Conservation (phyloP, 371 early-diverging fungal species). For the Rhizopus sp. region DNA sequence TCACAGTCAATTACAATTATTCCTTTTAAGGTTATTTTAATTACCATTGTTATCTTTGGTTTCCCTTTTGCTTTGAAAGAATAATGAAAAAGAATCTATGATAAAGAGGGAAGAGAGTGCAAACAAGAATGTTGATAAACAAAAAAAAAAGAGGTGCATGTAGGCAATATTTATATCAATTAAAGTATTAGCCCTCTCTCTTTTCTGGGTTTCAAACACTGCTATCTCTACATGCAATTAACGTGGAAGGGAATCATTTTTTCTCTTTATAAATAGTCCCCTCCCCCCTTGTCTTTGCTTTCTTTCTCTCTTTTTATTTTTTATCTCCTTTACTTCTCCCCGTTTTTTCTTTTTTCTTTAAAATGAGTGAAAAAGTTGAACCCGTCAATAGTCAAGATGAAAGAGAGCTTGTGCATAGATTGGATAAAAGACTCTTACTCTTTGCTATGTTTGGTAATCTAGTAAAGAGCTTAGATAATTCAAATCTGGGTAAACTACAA, state of each 20-base stretch:
- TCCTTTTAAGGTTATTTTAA: no score
- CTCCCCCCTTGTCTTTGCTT: background rate
- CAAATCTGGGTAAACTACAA: slow-evolving; percentile 34
- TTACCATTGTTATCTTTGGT: no score
- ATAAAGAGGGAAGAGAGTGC: no score
- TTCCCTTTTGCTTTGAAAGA: no score
- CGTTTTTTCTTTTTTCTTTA: background rate
- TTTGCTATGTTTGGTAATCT: slow-evolving; percentile 53
- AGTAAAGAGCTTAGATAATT: slow-evolving; percentile 44
- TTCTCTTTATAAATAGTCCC: background rate
- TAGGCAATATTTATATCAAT: no score
- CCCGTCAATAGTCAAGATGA: slow-evolving; percentile 18
- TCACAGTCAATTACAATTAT: no score
- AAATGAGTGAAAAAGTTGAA: slow-evolving; percentile 1
- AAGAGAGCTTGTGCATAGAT: slow-evolving; percentile 28
- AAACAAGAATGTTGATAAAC: background rate
- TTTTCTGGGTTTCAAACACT: no score
- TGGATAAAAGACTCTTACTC: slow-evolving; percentile 38
- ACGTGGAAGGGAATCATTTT: background rate
- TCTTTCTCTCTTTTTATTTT: background rate
- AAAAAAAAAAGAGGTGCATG: background rate
- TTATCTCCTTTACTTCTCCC: background rate
- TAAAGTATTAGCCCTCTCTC: no score
- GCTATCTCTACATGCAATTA: background rate
- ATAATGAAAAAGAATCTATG: background rate